Percentiles rank a stretch among this genome's conserved stretches.
These are phyloP conservation scores for Chlorella vulgaris DNA, from an alignment of 139 green algal species.

Conservation along the genomic window DNA sequence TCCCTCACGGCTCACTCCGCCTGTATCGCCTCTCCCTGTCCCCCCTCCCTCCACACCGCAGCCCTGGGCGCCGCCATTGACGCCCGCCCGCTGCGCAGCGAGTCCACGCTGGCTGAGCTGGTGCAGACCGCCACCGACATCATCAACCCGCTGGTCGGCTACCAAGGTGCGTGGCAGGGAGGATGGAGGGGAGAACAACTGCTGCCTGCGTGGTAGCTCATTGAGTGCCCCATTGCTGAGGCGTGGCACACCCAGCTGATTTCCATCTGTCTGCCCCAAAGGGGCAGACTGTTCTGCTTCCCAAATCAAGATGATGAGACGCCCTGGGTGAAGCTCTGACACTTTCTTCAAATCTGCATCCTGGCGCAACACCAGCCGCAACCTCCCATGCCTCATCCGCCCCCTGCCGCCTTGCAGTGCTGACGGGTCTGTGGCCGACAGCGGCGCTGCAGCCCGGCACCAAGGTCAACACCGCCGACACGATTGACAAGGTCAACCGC, in stretches of 20 bases:
- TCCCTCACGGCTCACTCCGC: not conserved
- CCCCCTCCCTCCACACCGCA: not conserved
- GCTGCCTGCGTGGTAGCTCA: no score
- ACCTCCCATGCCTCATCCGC: not conserved
- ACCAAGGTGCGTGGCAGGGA: constrained; percentile 28
- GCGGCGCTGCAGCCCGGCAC: constrained; percentile 16
- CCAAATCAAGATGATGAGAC: no score
- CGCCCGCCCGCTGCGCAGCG: constrained; percentile 22
- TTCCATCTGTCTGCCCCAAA: no score
- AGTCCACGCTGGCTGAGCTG: constrained; percentile 28
- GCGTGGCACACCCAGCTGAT: no score
- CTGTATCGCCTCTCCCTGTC: not conserved
- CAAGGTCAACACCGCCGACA: constrained; percentile 11
- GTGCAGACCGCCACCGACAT: constrained; percentile 32
- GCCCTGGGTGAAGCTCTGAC: no score
- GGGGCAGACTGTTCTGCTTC: no score
- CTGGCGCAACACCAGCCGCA: not conserved
- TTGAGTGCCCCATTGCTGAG: no score
- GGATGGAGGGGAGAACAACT: not conserved
- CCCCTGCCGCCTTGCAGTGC: constrained; percentile 7
- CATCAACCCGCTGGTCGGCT: constrained; percentile 24
- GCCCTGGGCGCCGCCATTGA: constrained; percentile 27
- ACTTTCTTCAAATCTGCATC: no score
- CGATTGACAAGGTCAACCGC: constrained; percentile 40
- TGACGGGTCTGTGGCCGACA: constrained; percentile 39